Percentiles rank a stretch among this genome's conserved stretches.
phyloP scores from a whole-genome alignment of 2,329 filamentous ascomycete genomes.

The Alternaria incomplexa region DNA sequence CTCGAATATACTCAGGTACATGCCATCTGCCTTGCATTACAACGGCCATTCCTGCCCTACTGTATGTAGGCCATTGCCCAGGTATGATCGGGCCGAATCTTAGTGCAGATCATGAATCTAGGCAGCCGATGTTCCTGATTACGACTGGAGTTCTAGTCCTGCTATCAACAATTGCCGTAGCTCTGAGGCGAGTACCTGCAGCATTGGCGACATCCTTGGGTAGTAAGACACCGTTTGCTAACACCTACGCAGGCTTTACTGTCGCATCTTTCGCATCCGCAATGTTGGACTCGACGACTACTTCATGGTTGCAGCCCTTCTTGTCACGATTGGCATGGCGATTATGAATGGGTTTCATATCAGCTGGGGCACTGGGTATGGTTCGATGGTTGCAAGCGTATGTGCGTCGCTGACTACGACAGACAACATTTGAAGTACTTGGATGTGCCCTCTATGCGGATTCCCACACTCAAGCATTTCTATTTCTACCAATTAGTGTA shows the following conservation, averaged over 20 bases:
- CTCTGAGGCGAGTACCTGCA: not conserved
- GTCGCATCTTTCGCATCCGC: not conserved
- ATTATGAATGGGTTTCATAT: conserved; percentile 4
- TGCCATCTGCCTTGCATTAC: not conserved
- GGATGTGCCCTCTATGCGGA: not conserved
- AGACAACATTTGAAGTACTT: not conserved
- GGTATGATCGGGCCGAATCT: not conserved
- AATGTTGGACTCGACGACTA: not conserved
- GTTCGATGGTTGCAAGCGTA: not conserved
- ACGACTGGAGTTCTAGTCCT: not conserved
- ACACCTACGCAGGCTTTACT: not conserved
- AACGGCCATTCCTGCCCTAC: not conserved
- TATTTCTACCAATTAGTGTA: conserved; percentile 35
- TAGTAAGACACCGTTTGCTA: not conserved
- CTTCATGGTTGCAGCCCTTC: not conserved
- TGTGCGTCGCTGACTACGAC: not conserved
- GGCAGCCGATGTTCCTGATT: not conserved
- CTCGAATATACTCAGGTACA: not conserved
- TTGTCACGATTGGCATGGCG: not conserved
- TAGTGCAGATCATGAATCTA: not conserved
- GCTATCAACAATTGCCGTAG: not conserved
- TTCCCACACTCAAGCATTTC: conserved; percentile 4
- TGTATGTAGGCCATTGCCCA: not conserved
- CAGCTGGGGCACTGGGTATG: conserved; percentile 7
- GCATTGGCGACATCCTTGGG: not conserved